A percentile compares a stretch with the other conserved stretches of the same genome.
Evolutionary conservation across 2,329 filamentous ascomycete species (phyloP).

Genomic region (Myriosclerotinia curreyana): DNA sequence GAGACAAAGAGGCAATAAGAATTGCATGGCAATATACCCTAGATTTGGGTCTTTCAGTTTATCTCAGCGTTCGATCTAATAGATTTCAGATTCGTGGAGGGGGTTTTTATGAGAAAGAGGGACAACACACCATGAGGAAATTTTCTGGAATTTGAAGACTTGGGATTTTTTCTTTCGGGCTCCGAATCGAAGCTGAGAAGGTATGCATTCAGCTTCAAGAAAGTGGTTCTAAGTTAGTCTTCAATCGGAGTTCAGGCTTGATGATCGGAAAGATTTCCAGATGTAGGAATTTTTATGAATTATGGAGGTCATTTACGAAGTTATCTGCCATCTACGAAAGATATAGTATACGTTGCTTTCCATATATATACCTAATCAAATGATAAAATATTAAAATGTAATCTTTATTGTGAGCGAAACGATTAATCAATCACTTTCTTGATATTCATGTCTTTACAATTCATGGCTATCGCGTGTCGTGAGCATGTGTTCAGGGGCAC

Average conservation of each 20-base stretch:
- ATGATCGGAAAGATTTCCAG: background rate
- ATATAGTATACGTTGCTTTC: background rate
- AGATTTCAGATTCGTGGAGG: background rate
- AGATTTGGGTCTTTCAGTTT: background rate
- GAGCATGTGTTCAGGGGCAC: background rate
- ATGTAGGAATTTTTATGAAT: conserved; percentile 8
- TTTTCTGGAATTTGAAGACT: background rate
- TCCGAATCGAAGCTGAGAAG: background rate
- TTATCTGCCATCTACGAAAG: background rate
- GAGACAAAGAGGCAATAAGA: background rate
- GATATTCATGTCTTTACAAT: background rate
- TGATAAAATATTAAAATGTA: background rate
- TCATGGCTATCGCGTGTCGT: no score
- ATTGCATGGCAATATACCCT: background rate
- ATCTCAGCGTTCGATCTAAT: conserved; percentile 1
- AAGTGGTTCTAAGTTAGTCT: background rate
- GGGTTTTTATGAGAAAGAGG: background rate
- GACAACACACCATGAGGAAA: background rate
- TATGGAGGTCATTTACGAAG: background rate
- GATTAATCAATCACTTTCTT: background rate
- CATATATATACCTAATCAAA: background rate
- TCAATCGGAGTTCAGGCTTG: background rate
- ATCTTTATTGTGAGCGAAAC: background rate
- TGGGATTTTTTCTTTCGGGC: background rate
- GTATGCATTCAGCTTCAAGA: background rate